Conservation (phyloP, 148 eudicot species). For the Rhododendron williamsianum region DNA sequence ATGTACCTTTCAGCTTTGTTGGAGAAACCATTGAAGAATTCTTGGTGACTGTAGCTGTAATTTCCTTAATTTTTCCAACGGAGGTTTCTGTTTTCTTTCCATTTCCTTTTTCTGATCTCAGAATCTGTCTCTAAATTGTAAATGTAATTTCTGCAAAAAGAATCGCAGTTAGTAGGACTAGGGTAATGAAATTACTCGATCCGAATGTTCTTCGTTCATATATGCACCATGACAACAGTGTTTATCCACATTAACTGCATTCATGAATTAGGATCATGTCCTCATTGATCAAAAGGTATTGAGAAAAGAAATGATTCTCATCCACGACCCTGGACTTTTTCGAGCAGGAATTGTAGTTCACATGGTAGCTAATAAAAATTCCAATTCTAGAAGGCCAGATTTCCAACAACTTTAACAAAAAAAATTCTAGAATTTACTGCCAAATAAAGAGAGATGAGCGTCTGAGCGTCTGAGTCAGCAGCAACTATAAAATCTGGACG, state of each 20-base stretch:
- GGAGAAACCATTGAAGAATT: constrained; percentile 41
- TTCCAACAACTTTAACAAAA: neutral
- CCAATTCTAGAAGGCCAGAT: too few relatives aligned
- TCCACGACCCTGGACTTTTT: neutral
- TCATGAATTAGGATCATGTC: neutral
- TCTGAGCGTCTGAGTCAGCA: neutral
- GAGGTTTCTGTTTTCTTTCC: neutral
- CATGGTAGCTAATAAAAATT: neutral
- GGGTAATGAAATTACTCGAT: neutral
- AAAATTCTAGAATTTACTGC: neutral
- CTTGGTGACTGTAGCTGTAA: constrained; percentile 25
- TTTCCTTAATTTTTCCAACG: neutral
- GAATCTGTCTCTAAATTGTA: neutral
- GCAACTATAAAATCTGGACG: neutral
- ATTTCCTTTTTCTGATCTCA: neutral
- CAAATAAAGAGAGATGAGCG: neutral
- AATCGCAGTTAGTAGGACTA: neutral
- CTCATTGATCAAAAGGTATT: neutral
- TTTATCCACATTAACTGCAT: neutral
- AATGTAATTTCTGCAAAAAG: neutral
- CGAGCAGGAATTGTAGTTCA: neutral
- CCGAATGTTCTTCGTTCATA: neutral
- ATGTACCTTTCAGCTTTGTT: constrained; percentile 43
- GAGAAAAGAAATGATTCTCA: neutral
- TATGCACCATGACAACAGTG: neutral